phyloP scores from a whole-genome alignment of 371 early-diverging fungal genomes.

The Blakeslea trispora region DNA sequence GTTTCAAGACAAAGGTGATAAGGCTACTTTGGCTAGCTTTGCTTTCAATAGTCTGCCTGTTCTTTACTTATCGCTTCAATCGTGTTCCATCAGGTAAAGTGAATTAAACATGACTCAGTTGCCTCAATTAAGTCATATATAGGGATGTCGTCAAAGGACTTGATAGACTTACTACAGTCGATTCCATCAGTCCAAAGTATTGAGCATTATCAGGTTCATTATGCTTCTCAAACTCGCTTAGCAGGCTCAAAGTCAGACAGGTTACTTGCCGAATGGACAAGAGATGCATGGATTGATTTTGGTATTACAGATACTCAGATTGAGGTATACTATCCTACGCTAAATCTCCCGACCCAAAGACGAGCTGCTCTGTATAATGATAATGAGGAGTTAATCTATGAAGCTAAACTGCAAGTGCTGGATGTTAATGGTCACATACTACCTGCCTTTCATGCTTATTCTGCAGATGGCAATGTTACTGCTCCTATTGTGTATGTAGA shows the following conservation, averaged over 20 bases:
- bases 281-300: constrained; percentile 45
- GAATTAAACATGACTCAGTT: too few species aligned
- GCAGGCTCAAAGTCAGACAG: constrained; percentile 52
- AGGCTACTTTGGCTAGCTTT: constrained; percentile 7
- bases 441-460: constrained; percentile 65
- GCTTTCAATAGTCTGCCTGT: constrained; percentile 6
- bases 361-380: constrained; percentile 54
- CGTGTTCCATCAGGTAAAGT: background rate
- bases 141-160: constrained; percentile 5
- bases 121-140: background rate
- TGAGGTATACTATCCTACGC: constrained; percentile 58
- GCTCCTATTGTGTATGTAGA: constrained; percentile 68
- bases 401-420: constrained; percentile 53
- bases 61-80: constrained; percentile 15
- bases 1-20: constrained; percentile 4
- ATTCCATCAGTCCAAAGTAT: constrained; percentile 24
- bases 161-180: constrained; percentile 19
- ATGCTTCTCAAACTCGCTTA: constrained; percentile 51
- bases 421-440: constrained; percentile 41
- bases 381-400: constrained; percentile 43
- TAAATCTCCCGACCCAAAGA: constrained; percentile 59
- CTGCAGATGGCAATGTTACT: constrained; percentile 62
- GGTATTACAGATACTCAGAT: constrained; percentile 53
- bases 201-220: constrained; percentile 23
- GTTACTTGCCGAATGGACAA: constrained; percentile 56